Evolutionary conservation across 2,329 filamentous ascomycete genomes (phyloP).

Genomic region (Curvularia lunata): DNA sequence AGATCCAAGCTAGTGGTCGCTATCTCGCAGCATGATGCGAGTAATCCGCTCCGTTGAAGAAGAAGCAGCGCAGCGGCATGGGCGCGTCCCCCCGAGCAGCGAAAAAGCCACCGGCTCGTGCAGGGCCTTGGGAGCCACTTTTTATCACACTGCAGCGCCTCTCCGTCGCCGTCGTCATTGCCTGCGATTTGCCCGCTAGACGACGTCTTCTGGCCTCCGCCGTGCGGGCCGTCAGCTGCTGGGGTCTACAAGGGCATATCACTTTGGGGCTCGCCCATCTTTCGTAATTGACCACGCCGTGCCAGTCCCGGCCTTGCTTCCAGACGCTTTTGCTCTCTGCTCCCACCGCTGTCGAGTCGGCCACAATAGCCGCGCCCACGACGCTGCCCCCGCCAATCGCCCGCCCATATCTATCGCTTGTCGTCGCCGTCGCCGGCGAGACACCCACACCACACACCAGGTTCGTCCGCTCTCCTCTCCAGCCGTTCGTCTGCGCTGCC

Average conservation of each 20-base stretch:
- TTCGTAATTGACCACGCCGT: too few species aligned
- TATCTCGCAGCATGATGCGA: constrained; percentile 34
- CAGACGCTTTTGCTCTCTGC: too few species aligned
- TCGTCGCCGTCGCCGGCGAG: too few species aligned
- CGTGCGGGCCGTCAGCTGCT: constrained; percentile 32
- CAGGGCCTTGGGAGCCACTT: constrained; percentile 15
- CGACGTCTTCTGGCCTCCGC: constrained; percentile 20
- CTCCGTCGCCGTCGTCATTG: constrained; percentile 22
- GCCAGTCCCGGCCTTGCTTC: too few species aligned
- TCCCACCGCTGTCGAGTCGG: too few species aligned
- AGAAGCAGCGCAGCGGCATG: not conserved
- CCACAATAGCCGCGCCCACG: constrained; percentile 13
- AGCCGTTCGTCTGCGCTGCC: too few species aligned
- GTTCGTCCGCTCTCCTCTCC: too few species aligned
- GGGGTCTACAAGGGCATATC: constrained; percentile 19
- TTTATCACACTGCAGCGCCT: constrained; percentile 25
- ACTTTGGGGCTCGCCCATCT: constrained; percentile 22
- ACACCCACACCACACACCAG: too few species aligned
- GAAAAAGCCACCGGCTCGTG: constrained; percentile 25
- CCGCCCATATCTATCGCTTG: constrained; percentile 9
- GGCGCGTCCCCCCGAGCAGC: not conserved
- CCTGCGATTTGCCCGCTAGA: constrained; percentile 28
- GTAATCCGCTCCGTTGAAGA: constrained; percentile 26
- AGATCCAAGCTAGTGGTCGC: constrained; percentile 31
- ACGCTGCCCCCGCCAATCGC: constrained; percentile 8